These are phyloP conservation scores for Blastobotrys malaysiensis DNA, from an alignment of 1,139 yeast genomes.

Conservation along the genomic window DNA sequence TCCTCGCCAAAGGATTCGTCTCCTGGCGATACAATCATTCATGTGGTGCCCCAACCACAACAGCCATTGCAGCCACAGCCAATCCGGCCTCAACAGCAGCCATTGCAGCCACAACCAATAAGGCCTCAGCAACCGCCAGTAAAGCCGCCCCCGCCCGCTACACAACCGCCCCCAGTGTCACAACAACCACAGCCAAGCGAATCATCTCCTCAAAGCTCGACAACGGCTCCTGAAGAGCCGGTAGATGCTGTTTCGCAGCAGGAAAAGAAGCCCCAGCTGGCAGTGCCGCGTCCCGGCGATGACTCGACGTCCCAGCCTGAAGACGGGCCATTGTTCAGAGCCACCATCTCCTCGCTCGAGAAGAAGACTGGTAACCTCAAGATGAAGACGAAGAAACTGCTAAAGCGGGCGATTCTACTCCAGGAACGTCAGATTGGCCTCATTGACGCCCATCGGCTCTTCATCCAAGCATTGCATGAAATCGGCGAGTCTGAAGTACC, in stretches of 20 bases:
- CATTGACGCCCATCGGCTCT: constrained; percentile 33
- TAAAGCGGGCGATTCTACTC: constrained; percentile 35
- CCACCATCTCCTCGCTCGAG: constrained; percentile 51
- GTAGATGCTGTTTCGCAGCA: constrained; percentile 19
- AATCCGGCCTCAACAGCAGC: no score
- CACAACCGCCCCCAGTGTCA: background rate
- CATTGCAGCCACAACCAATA: no score
- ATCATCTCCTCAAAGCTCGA: background rate
- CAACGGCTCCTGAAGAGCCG: constrained; percentile 12
- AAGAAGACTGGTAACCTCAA: constrained; percentile 46
- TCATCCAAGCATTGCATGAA: constrained; percentile 30
- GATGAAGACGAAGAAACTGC: constrained; percentile 38
- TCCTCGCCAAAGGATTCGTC: background rate
- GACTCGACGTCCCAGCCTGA: constrained; percentile 39
- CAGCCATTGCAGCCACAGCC: no score
- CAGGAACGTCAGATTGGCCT: constrained; percentile 35
- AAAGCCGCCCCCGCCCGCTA: background rate
- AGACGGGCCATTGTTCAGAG: constrained; percentile 74
- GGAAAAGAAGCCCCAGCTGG: constrained; percentile 15
- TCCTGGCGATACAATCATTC: background rate
- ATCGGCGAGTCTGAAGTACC: constrained; percentile 32
- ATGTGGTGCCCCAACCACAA: background rate
- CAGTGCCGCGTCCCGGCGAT: constrained; percentile 28
- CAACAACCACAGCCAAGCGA: background rate
- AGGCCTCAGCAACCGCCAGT: no score